Percentiles rank a stretch among this genome's conserved stretches.
Evolutionary conservation across 2,329 filamentous ascomycete species (phyloP).

Genomic region (Penicillium verrucosum): DNA sequence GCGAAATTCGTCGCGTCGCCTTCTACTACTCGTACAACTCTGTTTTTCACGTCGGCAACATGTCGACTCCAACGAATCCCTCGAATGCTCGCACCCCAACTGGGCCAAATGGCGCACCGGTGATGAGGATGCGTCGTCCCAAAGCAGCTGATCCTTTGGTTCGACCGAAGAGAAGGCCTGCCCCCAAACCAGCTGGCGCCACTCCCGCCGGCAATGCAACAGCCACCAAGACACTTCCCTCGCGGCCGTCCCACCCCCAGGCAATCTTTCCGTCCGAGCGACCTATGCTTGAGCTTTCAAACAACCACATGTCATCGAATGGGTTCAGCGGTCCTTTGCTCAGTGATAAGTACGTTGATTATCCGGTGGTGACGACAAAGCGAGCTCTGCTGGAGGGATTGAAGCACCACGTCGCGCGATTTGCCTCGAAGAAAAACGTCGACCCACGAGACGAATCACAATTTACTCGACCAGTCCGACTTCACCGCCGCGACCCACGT

Average conservation of each 20-base stretch:
- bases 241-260: constrained; percentile 22
- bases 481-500: constrained; percentile 84
- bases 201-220: constrained; percentile 21
- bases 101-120: constrained; percentile 45
- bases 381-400: constrained; percentile 73
- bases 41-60: constrained; percentile 14
- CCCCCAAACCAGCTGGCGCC: constrained; percentile 24
- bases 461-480: constrained; percentile 80
- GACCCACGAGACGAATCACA: constrained; percentile 73
- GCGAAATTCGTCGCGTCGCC: neutral
- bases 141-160: constrained; percentile 62
- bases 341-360: constrained; percentile 49
- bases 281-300: constrained; percentile 17
- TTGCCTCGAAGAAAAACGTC: constrained; percentile 62
- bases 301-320: constrained; percentile 37
- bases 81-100: constrained; percentile 49
- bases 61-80: constrained; percentile 42
- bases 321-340: constrained; percentile 44
- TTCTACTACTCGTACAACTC: neutral
- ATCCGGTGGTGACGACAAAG: constrained; percentile 78
- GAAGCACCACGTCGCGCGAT: constrained; percentile 82
- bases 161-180: constrained; percentile 53
- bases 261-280: constrained; percentile 21
- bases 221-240: constrained; percentile 26
- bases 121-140: constrained; percentile 46